Base-by-base conservation (phyloP, 148 eudicot genomes). In the Gaultheria prostrata region DNA sequence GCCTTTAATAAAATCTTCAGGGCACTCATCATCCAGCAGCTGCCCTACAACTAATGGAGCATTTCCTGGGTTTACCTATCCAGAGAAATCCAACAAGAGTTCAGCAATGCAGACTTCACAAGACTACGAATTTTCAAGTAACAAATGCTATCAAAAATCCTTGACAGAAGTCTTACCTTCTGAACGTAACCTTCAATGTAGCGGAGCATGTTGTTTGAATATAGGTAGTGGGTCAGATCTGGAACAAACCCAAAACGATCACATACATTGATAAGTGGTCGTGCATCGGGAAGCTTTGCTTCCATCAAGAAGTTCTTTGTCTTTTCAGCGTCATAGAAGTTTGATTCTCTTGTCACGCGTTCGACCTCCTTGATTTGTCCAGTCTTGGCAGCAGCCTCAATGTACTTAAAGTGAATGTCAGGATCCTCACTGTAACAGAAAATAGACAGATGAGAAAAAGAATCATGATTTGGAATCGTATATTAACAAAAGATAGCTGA, bases 311-410 rank as follows among this genome's bases (percentile, higher is more conserved):
- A 95, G 89, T 95, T 95, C 86, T 95, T 95, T 3, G 98, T 94
- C 86, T 96, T 96, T 84, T 94, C 98, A 79, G 98, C 85, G 63
- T 96, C 95, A 88, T 93, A 96, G 85, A 94, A 96, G 83, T 94
- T 91, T 80, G 98, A 96, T 87, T 96, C 98, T 85, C 98, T 89
- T 39, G 98, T 95, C 61, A 95, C 98, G 82, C 98, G 98, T 75
- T 95, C 98, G 33, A 95, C 98, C 88, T 96, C 98, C 87, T 96
- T 96, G 46, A 96, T 94, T 89, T 96, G 98, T 67, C 98, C 98
- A n/a, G 98, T 96, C 85, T 94, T 96, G 28, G 98, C 98, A 82
- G 98, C 98, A 39, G 98, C 92, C 87, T 96, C 98, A 87, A 95
- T 96, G 90, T 96, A 94, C 94, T 94, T 96, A 80, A 94, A 96